Base-by-base conservation (phyloP, 169 alveolate genomes). In the Babesia sp. region DNA sequence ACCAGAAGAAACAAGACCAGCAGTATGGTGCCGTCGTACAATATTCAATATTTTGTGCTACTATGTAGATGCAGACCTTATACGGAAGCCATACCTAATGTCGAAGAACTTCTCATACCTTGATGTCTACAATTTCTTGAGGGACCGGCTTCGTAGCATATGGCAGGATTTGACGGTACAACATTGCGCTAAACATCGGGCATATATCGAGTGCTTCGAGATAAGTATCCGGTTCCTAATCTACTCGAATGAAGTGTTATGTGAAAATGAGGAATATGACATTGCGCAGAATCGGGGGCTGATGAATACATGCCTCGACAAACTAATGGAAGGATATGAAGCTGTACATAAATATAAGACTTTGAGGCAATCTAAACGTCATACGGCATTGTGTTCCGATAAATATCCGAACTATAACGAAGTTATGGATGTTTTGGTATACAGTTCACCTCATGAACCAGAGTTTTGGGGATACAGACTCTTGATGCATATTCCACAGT, bases 141-240 rank as follows among this genome's bases (percentile, higher is more conserved):
- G 95, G 36, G 95, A 91, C 74, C 56, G 95, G 24, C 61, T 91
- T n/a, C 70, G 95, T 36, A 93, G 94, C 22, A 82, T 89, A 3
- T 90, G 95, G 95, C 95, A 91, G 69, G 95, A 91, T 61, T 77
- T 91, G 31, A 91, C 95, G 3, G 95, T 90, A 34, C 95, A 91
- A 71, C 95, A 88, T 58, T 91, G 92, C 36, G 60, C 90, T 11
- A 88, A 83, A 45, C 94, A 91, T 48, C 84, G 95, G 33, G 95
- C 92, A 26, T 82, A 84, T 44, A 91, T 91, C 54, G 95, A 91
- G 73, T 64, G 90, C 29, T 84, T 90, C 26, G 95, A 91, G 83
- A 80, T 91, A 3, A 86, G 93, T 44, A 86, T 78, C 26, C 84
- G 95, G 34, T 91, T 91, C 37, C 83, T 91, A 18, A 83, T 91